These are phyloP conservation scores for Elsinoe perseae DNA, from an alignment of 2,329 filamentous ascomycete genomes.

Conservation along the genomic window DNA sequence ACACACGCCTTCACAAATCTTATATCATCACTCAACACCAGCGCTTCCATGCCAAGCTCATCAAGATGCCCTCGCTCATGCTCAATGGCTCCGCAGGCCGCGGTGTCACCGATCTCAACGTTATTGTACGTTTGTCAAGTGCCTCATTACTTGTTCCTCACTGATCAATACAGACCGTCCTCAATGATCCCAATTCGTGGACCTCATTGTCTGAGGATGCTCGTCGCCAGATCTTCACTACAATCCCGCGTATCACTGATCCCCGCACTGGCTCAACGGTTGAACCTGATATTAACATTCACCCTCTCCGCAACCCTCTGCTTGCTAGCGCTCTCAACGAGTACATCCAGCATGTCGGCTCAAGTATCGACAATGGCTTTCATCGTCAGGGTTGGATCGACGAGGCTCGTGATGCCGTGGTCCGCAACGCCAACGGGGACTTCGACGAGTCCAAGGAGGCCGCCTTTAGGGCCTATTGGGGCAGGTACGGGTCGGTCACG, in stretches of 20 bases:
- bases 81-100: background rate
- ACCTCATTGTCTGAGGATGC: background rate
- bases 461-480: background rate
- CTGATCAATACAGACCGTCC: background rate
- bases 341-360: background rate
- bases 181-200: background rate
- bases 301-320: background rate
- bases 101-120: background rate
- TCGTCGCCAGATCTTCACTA: background rate
- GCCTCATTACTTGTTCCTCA: background rate
- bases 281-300: background rate
- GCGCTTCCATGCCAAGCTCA: background rate
- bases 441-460: background rate
- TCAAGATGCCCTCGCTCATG: background rate
- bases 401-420: background rate
- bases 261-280: background rate
- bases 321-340: background rate
- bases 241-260: background rate
- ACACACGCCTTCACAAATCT: background rate
- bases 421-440: background rate
- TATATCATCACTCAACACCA: background rate
- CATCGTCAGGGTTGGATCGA: background rate
- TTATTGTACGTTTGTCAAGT: background rate
- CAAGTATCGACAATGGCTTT: background rate
- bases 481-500: background rate